Evolutionary conservation across 2,329 filamentous ascomycete species (phyloP).

Genomic region (Trichophyton mentagrophytes): DNA sequence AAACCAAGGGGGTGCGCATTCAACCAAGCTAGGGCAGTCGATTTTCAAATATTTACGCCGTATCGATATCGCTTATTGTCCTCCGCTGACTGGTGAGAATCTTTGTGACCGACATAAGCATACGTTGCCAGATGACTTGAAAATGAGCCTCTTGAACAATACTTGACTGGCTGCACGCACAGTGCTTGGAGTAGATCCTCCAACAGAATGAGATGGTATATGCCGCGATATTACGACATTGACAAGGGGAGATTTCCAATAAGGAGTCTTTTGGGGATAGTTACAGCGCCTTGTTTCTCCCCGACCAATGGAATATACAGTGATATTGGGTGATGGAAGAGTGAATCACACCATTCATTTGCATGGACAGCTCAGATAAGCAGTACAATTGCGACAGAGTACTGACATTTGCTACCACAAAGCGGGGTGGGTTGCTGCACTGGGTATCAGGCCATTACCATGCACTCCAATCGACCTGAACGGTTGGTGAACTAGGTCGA

Average conservation of each 20-base stretch:
- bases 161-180: not conserved
- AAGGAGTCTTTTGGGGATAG: not conserved
- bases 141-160: not conserved
- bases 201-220: not conserved
- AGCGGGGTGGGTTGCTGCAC: not conserved
- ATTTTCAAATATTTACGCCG: not conserved
- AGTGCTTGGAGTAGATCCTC: not conserved
- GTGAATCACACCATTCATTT: not conserved
- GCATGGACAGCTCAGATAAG: not conserved
- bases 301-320: not conserved
- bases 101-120: not conserved
- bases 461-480: not conserved
- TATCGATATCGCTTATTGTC: not conserved
- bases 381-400: not conserved
- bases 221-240: not conserved
- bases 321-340: not conserved
- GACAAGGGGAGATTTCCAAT: not conserved
- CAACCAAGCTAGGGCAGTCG: not conserved
- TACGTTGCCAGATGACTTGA: not conserved
- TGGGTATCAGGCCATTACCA: not conserved
- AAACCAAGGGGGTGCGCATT: not conserved
- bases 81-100: not conserved
- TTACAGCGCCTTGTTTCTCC: not conserved
- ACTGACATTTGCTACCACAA: not conserved
- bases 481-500: not conserved